These are phyloP conservation scores for Erysimum cheiranthoides DNA, from an alignment of 345 rosid genomes.

Conservation along the genomic window DNA sequence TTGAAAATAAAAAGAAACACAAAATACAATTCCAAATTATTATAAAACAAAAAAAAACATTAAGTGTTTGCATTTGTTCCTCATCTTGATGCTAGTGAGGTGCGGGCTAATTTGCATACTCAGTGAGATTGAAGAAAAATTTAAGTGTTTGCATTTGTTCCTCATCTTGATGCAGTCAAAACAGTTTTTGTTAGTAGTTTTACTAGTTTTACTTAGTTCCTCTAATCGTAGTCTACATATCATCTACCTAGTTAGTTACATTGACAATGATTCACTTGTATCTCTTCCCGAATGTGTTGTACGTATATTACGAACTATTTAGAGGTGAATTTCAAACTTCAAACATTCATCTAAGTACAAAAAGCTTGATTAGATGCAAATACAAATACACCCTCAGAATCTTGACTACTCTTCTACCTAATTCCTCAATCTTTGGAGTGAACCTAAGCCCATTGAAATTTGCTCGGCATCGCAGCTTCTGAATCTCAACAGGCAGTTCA, in stretches of 20 bases:
- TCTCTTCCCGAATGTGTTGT: neutral
- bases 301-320: neutral
- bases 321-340: neutral
- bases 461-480: constrained; percentile 94
- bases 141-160: neutral
- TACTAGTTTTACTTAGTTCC: no score
- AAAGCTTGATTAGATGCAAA: neutral
- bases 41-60: no score
- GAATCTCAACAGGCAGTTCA: constrained; percentile 71
- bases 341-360: neutral
- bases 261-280: neutral
- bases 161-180: no score
- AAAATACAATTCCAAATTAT: no score
- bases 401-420: constrained; percentile 77
- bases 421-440: constrained; percentile 91
- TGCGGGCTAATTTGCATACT: neutral
- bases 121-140: neutral
- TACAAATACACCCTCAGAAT: constrained; percentile 56
- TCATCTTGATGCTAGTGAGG: neutral
- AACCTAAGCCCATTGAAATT: constrained; percentile 86
- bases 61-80: no score
- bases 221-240: no score
- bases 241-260: neutral
- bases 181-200: no score
- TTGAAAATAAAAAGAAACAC: no score